Conservation (phyloP, 164 flowering plant species). For the Paratinospora sagittata region DNA sequence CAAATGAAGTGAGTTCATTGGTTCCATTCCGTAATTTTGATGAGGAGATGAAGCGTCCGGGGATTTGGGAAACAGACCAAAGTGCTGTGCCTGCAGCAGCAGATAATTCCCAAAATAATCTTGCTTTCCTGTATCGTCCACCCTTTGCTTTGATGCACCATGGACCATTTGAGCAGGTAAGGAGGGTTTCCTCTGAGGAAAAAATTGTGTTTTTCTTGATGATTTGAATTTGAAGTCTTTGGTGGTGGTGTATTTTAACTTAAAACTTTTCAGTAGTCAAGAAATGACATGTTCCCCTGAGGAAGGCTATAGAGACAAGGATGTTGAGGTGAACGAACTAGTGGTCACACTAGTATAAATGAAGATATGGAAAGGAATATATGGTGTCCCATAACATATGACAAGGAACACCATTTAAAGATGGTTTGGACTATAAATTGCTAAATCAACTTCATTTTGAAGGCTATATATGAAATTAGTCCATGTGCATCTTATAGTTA, state of each 20-base stretch:
- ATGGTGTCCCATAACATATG: no score
- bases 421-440: no score
- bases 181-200: neutral
- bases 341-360: no score
- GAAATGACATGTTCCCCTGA: neutral
- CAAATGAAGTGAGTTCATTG: slow-evolving; percentile 50
- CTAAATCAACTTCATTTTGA: no score
- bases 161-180: slow-evolving; percentile 78
- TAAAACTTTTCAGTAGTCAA: no score
- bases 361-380: no score
- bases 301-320: no score
- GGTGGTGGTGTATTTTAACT: neutral
- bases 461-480: no score
- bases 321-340: no score
- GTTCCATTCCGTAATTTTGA: slow-evolving; percentile 86
- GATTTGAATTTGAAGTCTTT: neutral
- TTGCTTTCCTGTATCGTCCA: slow-evolving; percentile 82
- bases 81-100: slow-evolving; percentile 44
- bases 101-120: slow-evolving; percentile 59
- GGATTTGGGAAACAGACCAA: slow-evolving; percentile 72
- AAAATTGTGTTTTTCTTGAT: neutral
- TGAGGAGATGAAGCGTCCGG: slow-evolving; percentile 75
- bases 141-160: slow-evolving; percentile 71
- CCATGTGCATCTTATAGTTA: no score
- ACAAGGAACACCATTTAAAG: no score